A percentile compares a stretch with the other conserved stretches of the same genome.
Evolutionary conservation across 495 filamentous ascomycete genomes (phyloP).

Genomic region (Lichina pygmaea): DNA sequence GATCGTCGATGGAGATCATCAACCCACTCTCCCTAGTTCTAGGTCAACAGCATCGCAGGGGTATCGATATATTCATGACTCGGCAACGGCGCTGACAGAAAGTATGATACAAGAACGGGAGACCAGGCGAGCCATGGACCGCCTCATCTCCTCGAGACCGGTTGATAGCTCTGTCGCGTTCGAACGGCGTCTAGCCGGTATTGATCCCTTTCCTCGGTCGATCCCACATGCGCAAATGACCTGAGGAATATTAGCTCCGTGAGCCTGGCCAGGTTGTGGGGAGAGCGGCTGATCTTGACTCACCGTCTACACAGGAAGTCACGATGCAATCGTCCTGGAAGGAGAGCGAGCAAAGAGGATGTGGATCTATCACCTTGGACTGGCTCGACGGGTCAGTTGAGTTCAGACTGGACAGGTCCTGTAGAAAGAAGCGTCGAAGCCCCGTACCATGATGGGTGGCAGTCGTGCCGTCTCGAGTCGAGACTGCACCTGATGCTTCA

Average conservation of each 20-base stretch:
- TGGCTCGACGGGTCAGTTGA: constrained; percentile 9
- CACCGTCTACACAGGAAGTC: constrained; percentile 71
- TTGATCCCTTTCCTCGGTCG: constrained; percentile 35
- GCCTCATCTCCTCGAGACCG: too few relatives aligned
- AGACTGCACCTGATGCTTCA: constrained; percentile 58
- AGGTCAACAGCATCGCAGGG: too few relatives aligned
- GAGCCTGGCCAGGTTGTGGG: background rate
- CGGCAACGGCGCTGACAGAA: too few relatives aligned
- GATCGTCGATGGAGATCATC: too few relatives aligned
- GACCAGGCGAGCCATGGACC: too few relatives aligned
- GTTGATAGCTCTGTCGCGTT: too few relatives aligned
- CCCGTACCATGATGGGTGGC: constrained; percentile 69
- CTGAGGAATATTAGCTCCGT: constrained; percentile 15
- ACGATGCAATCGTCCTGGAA: constrained; percentile 83
- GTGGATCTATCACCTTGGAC: constrained; percentile 65
- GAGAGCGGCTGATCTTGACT: constrained; percentile 8
- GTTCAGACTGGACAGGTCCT: background rate
- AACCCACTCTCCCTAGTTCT: too few relatives aligned
- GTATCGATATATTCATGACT: too few relatives aligned
- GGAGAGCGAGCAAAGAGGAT: constrained; percentile 68
- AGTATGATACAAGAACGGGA: too few relatives aligned
- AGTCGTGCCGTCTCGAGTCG: constrained; percentile 56
- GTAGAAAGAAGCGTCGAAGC: background rate
- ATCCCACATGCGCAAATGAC: constrained; percentile 73
- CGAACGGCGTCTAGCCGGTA: too few relatives aligned